Evolutionary conservation across 495 filamentous ascomycete species (phyloP), one percentile per base, ranked within the genome.

Genomic region (Cercophora sp.): DNA sequence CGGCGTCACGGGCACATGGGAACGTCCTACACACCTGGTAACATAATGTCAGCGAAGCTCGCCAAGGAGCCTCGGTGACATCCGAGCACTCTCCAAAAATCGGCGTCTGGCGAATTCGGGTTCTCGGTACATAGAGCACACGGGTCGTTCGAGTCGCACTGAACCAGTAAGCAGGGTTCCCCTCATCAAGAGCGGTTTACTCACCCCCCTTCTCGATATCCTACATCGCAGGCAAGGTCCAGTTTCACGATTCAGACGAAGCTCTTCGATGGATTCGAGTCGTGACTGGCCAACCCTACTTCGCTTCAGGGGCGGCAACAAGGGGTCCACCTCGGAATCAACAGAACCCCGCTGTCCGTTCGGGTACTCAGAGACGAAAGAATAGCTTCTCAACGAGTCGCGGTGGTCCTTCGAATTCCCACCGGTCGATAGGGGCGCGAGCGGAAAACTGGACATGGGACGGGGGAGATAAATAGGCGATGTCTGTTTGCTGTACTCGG

Each of bases 251-350:
- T 70, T 67, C 2, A 78, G 61, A 39, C 64, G 71, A 16, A 78
- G 71, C 52, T 78, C 75, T 35, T 68, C 75, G 27, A 78, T 78
- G 23, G 75, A 78, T 51, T 78, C 65, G 4, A 78, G 62, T 19
- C 72, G 69, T 22, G 71, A 66, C 52, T 71, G 72, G 11, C 72
- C 74, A 15, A 75, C 71, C 27, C 75, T 65, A 51, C 69, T 74
- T 55, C 73, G 69, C 55, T 76, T 77, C 37, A 78, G 44, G 1
- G 75, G 75, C 11, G 75, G 75, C 18, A 78, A 66, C 18, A 75
- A 58, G n/a, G 75, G 71, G 40, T 78, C 75, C 18, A 71, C 70
- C 43, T 78, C 75, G 19, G 75, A 71, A 48, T 78, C 75, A 11
- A 76, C 55, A 1, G 73, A 75, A 22, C 61, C 65, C 41, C 72